Evolutionary conservation across 805 yeast genomes (phyloP), one percentile per base, ranked within the genome.

Genomic region (Clavispora santaluciae): DNA sequence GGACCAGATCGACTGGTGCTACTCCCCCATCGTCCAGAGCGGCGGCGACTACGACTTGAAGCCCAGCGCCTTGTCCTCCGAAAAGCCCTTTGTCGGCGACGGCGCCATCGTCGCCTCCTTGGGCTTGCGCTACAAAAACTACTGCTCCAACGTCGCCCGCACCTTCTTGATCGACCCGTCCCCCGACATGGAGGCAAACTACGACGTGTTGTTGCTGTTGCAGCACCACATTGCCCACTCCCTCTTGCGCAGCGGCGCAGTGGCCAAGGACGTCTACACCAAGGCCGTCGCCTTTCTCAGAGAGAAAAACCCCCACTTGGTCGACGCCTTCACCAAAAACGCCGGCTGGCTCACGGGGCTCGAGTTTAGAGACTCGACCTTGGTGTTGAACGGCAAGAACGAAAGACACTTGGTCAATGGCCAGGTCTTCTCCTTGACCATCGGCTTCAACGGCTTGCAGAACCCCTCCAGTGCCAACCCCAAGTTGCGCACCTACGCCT

Each of bases 111-210:
- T 89, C 49, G 78, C 95, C 5, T 81, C 95, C 2, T 66, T 93
- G 46, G 96, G 96, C 40, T 72, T 91, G 46, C 78, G 96, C 54
- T 91, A 89, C 66, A 86, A 81, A 57, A 81, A 85, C 35, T 91
- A 91, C 64, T 87, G 96, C 60, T 85, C 96, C 6, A 87, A 86
- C 53, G 68, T 91, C 35, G 90, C 84, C 7, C 76, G 98, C 61
- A 86, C 96, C 1, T 91, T 86, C 53, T 71, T 91, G 59, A 86
- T 91, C 55, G 95, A 87, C 59, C 97, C 97, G 9, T 74, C 95
- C 4, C 75, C 78, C 38, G 83, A 80, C 48, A 81, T 87, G 71
- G 91, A 85, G 50, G 66, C 71, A 39, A 83, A 86, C 60, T 91
- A 91, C 62, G 91, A 84, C 46, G 79, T 86, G 53, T 68, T 90